A percentile compares a stretch with the other conserved stretches of the same genome.
phyloP scores from a whole-genome alignment of 805 yeast genomes.

The Saccharomycopsis sp. region DNA sequence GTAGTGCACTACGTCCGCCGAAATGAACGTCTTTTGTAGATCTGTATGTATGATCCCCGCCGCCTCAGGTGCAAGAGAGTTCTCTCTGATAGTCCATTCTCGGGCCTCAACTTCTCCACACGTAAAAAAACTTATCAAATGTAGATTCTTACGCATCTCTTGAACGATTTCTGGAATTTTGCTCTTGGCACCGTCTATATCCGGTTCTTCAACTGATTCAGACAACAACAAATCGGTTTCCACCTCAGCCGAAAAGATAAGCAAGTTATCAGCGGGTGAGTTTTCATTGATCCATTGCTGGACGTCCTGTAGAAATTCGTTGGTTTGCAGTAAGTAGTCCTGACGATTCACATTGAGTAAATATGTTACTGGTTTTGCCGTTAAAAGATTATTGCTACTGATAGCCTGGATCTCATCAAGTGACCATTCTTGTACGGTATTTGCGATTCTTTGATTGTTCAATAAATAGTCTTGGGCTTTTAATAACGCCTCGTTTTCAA shows the following conservation, averaged over 20 bases:
- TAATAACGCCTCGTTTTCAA: slow-evolving; percentile 33
- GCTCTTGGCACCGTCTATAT: slow-evolving; percentile 17
- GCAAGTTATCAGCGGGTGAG: slow-evolving; percentile 54
- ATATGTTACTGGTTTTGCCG: slow-evolving; percentile 85
- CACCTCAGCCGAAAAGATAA: slow-evolving; percentile 59
- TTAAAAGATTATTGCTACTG: slow-evolving; percentile 65
- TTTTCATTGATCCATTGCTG: slow-evolving; percentile 59
- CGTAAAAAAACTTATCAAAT: slow-evolving; percentile 77
- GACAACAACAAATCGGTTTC: slow-evolving; percentile 34
- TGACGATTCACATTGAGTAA: slow-evolving; percentile 65
- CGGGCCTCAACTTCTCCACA: slow-evolving; percentile 81
- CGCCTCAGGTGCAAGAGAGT: slow-evolving; percentile 78
- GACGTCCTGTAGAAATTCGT: slow-evolving; percentile 46
- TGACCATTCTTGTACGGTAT: slow-evolving; percentile 49
- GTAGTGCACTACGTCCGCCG: slow-evolving; percentile 54
- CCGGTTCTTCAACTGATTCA: slow-evolving; percentile 24
- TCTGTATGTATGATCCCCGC: slow-evolving; percentile 90
- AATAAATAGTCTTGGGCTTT: slow-evolving; percentile 44
- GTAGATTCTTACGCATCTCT: slow-evolving; percentile 60
- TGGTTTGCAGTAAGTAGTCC: slow-evolving; percentile 51
- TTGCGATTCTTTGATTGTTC: slow-evolving; percentile 59
- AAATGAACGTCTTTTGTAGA: slow-evolving; percentile 70
- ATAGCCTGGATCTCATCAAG: slow-evolving; percentile 58
- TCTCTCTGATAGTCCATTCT: slow-evolving; percentile 81
- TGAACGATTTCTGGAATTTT: slow-evolving; percentile 58